Evolutionary conservation across 78 protist species (phyloP), one percentile per base, ranked within the genome.

Genomic region (Capsaspora owczarzaki): DNA sequence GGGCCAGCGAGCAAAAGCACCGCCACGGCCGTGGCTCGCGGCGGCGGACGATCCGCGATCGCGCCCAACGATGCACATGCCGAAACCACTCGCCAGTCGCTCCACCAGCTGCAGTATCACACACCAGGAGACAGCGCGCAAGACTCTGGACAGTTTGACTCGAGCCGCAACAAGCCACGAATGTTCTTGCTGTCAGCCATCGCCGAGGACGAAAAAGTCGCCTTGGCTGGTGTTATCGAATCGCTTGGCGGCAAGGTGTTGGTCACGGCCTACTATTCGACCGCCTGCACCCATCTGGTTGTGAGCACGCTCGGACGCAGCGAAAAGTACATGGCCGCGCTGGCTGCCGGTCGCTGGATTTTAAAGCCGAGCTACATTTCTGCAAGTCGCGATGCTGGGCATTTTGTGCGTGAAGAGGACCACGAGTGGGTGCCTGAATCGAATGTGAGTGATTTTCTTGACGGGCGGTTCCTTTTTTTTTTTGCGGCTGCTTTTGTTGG

Each of bases 401-500:
- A 14, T 2, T 35, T 63, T 29, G 72, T 63, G 42, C 38, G 6
- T 23, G 72, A 63, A 31, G 38, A 4, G 43, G 43, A 8, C 38
- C 41, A 63, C 72, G 72, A 63, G 72, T 63, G 72, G 72, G 8
- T 25, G 72, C n/a, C 72, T 3, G n/a, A 63, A 49, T 20, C 56
- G 43, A 63, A 29, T 31, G 72, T 16, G 14, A 3, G n/a, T n/a
- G n/a, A n/a, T n/a, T n/a, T n/a, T n/a, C n/a, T n/a, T n/a, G n/a
- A n/a, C n/a, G n/a, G n/a, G n/a, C n/a, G n/a, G n/a, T n/a, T n/a
- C n/a, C n/a, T n/a, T n/a, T n/a, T n/a, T n/a, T n/a, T n/a, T n/a
- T n/a, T n/a, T n/a, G n/a, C n/a, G n/a, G n/a, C n/a, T n/a, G n/a
- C n/a, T n/a, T n/a, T n/a, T n/a, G n/a, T n/a, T n/a, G n/a, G n/a